phyloP scores from a whole-genome alignment of 2,329 filamentous ascomycete species.

The Alternaria tenuissima region DNA sequence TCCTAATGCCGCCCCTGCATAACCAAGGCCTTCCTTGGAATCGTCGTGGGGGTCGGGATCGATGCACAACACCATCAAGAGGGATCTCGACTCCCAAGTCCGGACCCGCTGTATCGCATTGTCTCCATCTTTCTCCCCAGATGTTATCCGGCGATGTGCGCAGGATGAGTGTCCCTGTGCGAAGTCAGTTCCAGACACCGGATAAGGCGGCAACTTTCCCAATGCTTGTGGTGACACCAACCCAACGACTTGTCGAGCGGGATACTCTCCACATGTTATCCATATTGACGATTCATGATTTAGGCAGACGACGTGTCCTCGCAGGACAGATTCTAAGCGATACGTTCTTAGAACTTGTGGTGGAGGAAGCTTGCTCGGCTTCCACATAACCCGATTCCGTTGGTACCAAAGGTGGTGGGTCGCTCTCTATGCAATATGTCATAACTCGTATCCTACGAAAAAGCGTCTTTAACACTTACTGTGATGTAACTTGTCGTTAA shows the following conservation, averaged over 20 bases:
- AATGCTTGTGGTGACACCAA: background rate
- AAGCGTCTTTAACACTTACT: background rate
- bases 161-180: slow-evolving; percentile 7
- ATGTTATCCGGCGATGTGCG: slow-evolving; percentile 10
- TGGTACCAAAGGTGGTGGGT: slow-evolving; percentile 8
- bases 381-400: slow-evolving; percentile 10
- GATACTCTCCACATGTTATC: slow-evolving; percentile 9
- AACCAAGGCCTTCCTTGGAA: slow-evolving; percentile 11
- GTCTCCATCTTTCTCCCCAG: slow-evolving; percentile 22
- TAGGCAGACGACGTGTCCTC: slow-evolving; percentile 16
- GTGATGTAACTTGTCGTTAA: background rate
- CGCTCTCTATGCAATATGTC: slow-evolving; percentile 12
- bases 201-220: background rate
- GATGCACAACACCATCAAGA: slow-evolving; percentile 7
- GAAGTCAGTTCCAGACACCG: slow-evolving; percentile 4
- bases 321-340: slow-evolving; percentile 13
- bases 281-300: slow-evolving; percentile 6
- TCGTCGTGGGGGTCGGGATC: slow-evolving; percentile 19
- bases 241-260: slow-evolving; percentile 1
- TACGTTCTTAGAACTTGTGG: slow-evolving; percentile 3
- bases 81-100: slow-evolving; percentile 8
- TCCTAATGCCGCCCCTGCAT: slow-evolving; percentile 27
- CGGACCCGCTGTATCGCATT: slow-evolving; percentile 18
- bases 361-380: slow-evolving; percentile 13
- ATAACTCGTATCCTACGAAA: slow-evolving; percentile 13